These are phyloP conservation scores for Lachancea sp. DNA, from an alignment of 805 yeast species.

Conservation along the genomic window DNA sequence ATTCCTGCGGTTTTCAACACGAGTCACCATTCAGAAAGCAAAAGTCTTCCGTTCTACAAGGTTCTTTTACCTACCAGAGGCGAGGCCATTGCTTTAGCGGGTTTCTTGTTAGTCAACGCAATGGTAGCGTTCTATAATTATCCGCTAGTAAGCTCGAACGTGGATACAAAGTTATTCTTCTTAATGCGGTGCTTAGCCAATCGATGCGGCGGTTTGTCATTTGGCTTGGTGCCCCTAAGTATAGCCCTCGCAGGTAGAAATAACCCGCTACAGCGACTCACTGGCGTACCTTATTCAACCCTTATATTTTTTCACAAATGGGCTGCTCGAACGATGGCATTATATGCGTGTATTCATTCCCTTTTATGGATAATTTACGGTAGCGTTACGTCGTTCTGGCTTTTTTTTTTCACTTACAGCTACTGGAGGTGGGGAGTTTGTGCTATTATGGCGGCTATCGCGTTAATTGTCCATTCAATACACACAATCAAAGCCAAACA, in stretches of 20 bases:
- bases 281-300: slow-evolving; percentile 59
- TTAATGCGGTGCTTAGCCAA: slow-evolving; percentile 35
- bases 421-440: slow-evolving; percentile 41
- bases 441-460: slow-evolving; percentile 16
- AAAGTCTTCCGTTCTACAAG: slow-evolving; percentile 4
- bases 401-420: slow-evolving; percentile 23
- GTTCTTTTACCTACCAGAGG: slow-evolving; percentile 12
- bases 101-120: slow-evolving; percentile 6
- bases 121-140: slow-evolving; percentile 5
- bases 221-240: slow-evolving; percentile 46
- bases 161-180: slow-evolving; percentile 8
- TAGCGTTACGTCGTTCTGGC: slow-evolving; percentile 3
- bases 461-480: slow-evolving; percentile 26
- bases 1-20: slow-evolving; percentile 8
- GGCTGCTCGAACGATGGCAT: slow-evolving; percentile 37
- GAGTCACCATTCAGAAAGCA: slow-evolving; percentile 11
- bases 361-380: slow-evolving; percentile 29
- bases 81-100: slow-evolving; percentile 6
- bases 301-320: slow-evolving; percentile 65
- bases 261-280: slow-evolving; percentile 51
- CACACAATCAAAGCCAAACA: slow-evolving; percentile 30
- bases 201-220: slow-evolving; percentile 42
- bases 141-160: slow-evolving; percentile 4
- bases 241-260: slow-evolving; percentile 68
- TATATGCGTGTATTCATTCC: slow-evolving; percentile 37